A percentile compares a stretch with the other conserved stretches of the same genome.
Evolutionary conservation across 495 filamentous ascomycete genomes (phyloP).

Genomic region (Aspergillus avenaceus): DNA sequence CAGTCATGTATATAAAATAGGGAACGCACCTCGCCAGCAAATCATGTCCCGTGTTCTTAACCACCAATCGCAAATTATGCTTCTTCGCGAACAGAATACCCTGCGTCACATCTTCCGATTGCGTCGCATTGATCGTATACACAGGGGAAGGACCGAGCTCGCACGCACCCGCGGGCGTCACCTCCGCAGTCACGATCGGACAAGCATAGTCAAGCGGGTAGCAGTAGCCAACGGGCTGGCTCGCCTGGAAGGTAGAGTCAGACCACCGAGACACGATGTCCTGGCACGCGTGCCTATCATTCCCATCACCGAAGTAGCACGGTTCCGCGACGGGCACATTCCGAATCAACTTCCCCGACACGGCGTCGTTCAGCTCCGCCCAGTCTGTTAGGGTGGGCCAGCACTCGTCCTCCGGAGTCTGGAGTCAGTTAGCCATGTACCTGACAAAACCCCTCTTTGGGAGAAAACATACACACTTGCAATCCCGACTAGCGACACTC

Average conservation of each 20-base stretch:
- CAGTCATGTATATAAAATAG: constrained; percentile 26
- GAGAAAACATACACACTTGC: neutral
- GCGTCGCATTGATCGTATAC: constrained; percentile 18
- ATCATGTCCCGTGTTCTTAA: constrained; percentile 46
- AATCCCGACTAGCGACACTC: neutral
- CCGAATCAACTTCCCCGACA: constrained; percentile 43
- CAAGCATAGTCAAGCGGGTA: neutral
- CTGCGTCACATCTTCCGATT: constrained; percentile 11
- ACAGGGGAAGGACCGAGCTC: constrained; percentile 1
- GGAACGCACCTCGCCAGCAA: constrained; percentile 15
- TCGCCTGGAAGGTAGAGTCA: constrained; percentile 12
- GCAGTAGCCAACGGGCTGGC: constrained; percentile 2
- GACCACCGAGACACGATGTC: constrained; percentile 15
- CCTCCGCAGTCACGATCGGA: neutral
- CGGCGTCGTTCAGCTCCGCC: constrained; percentile 31
- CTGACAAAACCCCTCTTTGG: neutral
- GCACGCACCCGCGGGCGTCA: constrained; percentile 8
- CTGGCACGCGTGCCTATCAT: constrained; percentile 15
- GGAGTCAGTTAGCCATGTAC: neutral
- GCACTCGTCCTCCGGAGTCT: constrained; percentile 22
- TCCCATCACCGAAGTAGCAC: constrained; percentile 39
- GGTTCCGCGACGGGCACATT: constrained; percentile 45
- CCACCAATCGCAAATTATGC: constrained; percentile 32
- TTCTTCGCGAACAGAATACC: constrained; percentile 10
- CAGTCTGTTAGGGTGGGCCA: constrained; percentile 36